Percentiles rank a stretch among this genome's conserved stretches.
Conservation (phyloP, 768 basidiomycete genomes). For the Dioszegia hungarica region DNA sequence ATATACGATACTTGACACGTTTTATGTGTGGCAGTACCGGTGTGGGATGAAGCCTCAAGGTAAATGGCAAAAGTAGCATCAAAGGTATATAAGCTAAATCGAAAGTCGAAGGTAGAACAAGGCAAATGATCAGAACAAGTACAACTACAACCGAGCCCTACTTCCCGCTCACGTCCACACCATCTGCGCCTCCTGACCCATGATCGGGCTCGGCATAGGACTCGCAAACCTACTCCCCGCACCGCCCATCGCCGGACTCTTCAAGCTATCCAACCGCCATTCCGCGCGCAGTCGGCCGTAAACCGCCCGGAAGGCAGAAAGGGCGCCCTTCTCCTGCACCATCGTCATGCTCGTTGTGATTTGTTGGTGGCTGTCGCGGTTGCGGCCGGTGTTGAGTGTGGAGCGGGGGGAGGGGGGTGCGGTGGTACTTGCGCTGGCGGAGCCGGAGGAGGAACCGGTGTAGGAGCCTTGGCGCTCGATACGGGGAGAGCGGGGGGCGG, state of each 20-base stretch:
- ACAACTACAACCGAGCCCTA: not conserved
- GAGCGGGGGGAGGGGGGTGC: not conserved
- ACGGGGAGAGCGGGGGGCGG: constrained; percentile 4
- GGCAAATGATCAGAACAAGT: too few species aligned
- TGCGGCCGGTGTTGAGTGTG: constrained; percentile 2
- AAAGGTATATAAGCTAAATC: not conserved
- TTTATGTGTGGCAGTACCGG: too few species aligned
- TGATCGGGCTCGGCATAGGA: constrained; percentile 1
- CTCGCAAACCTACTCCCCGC: constrained; percentile 4
- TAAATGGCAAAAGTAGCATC: not conserved
- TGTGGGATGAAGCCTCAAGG: not conserved
- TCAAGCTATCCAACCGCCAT: constrained; percentile 57
- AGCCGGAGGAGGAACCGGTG: not conserved
- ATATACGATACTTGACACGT: too few species aligned
- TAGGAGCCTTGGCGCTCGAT: constrained; percentile 3
- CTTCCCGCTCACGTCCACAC: not conserved
- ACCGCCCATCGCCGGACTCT: constrained; percentile 14
- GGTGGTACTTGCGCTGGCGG: not conserved
- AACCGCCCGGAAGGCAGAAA: constrained; percentile 70
- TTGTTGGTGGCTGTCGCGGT: not conserved
- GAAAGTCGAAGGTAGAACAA: not conserved
- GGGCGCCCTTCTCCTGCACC: constrained; percentile 79
- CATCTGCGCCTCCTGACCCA: constrained; percentile 4
- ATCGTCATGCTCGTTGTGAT: constrained; percentile 59
- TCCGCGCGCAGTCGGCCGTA: constrained; percentile 62